These are phyloP conservation scores for Ulvella scutata DNA, from an alignment of 139 green algal genomes.

Conservation along the genomic window DNA sequence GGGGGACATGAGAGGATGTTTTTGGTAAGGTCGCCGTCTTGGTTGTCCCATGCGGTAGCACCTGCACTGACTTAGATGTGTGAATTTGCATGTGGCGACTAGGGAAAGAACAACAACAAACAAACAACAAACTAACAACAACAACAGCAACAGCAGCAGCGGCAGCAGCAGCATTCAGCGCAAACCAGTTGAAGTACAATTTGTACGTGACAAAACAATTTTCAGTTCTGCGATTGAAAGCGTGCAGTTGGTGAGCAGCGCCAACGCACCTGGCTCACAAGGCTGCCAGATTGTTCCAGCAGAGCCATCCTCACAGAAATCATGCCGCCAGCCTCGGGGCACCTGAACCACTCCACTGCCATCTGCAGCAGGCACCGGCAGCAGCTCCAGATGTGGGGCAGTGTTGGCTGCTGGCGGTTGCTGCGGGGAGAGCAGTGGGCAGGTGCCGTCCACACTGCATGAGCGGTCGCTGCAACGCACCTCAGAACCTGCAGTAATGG, in stretches of 20 bases:
- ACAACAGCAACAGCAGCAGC: not conserved
- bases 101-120: not conserved
- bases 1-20: conserved; percentile 21
- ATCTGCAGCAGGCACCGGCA: not conserved
- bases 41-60: conserved; percentile 6
- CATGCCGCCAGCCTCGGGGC: not conserved
- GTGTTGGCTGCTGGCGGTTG: not conserved
- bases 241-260: not conserved
- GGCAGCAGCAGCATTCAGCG: too few species aligned
- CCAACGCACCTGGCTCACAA: not conserved
- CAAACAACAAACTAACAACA: not conserved
- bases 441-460: not conserved
- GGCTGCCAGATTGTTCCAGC: not conserved
- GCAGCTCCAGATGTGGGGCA: not conserved
- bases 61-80: conserved; percentile 14
- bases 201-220: too few species aligned
- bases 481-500: too few species aligned
- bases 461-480: not conserved
- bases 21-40: conserved; percentile 15
- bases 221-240: too few species aligned
- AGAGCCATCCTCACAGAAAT: not conserved
- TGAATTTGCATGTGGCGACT: not conserved
- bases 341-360: not conserved
- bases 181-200: too few species aligned
- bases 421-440: not conserved